Base-by-base conservation (phyloP, 192 early-diverging fungal species). In the Spizellomyces sp. region DNA sequence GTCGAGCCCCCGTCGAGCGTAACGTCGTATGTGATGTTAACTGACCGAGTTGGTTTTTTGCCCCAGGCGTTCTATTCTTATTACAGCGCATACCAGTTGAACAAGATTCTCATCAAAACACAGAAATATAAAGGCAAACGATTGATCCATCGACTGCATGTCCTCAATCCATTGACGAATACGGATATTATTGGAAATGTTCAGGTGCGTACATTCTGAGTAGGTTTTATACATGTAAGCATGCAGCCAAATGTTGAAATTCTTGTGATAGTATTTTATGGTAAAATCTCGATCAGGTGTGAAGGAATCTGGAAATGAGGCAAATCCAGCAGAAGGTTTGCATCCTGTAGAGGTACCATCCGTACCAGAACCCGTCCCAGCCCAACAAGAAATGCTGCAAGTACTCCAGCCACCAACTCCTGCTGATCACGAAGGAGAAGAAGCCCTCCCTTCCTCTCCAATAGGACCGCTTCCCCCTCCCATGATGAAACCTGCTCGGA, bases 121-220 rank as follows among this genome's bases (percentile, higher is more conserved):
- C 86, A 88, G 77, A 61, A 80, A 5, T 87, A 87, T 63, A 63
- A 88, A 36, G 78, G 78, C 44, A 88, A 88, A 75, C 78, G 85
- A 58, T 67, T 87, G 27, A 88, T 88, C 14, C 86, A 88, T 65
- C 70, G 86, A 27, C 63, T 88, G 7, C 84, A 87, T 64, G 86
- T 88, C 19, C 73, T 88, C 10, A 88, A 88, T 67, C 86, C 86
- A 27, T 71, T 88, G 41, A 86, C 86, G 12, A 88, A 88, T 64
- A 85, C 86, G 4, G 86, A 88, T 62, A 88, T 88, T 58, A 88
- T 88, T 62, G 86, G 86, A 27, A 85, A 87, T 65, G 86, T 88
- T 14, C 75, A 79, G 60, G 69, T 70, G 4, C 1, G 50, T 54
- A 2, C 12, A 54, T n/a, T 19, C 19, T 41, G 10, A 7, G 22